These are phyloP conservation scores for Lentinula lateritia DNA, from an alignment of 768 basidiomycete genomes.

Conservation along the genomic window DNA sequence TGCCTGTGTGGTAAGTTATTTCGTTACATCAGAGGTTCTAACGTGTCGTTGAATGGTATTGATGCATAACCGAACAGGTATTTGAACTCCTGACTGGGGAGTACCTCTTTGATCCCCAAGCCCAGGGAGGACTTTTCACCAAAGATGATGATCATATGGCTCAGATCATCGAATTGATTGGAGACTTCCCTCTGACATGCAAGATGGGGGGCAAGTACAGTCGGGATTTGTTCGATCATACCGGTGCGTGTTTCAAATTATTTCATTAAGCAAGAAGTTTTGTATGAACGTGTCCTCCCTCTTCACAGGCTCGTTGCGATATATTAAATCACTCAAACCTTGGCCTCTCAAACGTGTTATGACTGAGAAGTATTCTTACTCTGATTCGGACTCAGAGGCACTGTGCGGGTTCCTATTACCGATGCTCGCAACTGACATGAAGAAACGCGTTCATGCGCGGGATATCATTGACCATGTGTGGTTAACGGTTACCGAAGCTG, in stretches of 20 bases:
- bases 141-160: slow-evolving; percentile 97
- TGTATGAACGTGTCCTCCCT: not conserved
- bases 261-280: not conserved
- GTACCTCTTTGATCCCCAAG: slow-evolving; percentile 87
- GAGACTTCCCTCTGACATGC: slow-evolving; percentile 65
- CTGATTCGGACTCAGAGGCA: slow-evolving; percentile 47
- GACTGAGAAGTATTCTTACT: slow-evolving; percentile 82
- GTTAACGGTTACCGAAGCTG: slow-evolving; percentile 42
- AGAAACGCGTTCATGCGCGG: slow-evolving; percentile 61
- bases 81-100: slow-evolving; percentile 92
- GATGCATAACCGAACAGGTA: slow-evolving; percentile 31
- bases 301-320: slow-evolving; percentile 54
- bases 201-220: slow-evolving; percentile 85
- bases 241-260: slow-evolving; percentile 36
- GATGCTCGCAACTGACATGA: slow-evolving; percentile 70
- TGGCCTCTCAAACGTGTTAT: slow-evolving; percentile 84
- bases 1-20: slow-evolving; percentile 66
- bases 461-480: slow-evolving; percentile 75
- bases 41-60: not conserved
- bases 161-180: slow-evolving; percentile 88
- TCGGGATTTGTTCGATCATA: slow-evolving; percentile 76
- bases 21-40: not conserved
- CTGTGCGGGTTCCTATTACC: slow-evolving; percentile 68
- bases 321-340: slow-evolving; percentile 68
- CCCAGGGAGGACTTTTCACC: slow-evolving; percentile 73